Evolutionary conservation across 2,329 filamentous ascomycete species (phyloP).

Genomic region (Penicillium sp.): DNA sequence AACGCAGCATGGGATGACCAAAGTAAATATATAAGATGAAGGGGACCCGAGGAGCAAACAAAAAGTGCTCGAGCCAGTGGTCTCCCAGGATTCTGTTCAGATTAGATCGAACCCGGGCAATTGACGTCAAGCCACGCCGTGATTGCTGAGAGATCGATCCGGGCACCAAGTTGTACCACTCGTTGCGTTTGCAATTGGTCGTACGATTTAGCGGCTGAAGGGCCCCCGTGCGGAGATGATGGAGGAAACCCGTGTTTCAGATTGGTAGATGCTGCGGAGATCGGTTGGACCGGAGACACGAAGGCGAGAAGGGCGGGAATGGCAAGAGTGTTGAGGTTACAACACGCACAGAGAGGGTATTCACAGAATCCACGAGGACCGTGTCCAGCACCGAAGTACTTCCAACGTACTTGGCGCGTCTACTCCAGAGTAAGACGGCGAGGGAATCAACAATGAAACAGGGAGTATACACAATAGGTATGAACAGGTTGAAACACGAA

Average conservation of each 20-base stretch:
- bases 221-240: constrained; percentile 20
- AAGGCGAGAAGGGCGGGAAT: constrained; percentile 1
- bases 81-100: constrained; percentile 2
- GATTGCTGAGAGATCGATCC: constrained; percentile 21
- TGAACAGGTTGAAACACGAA: constrained; percentile 3
- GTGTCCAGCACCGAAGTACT: background rate
- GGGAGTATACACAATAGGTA: background rate
- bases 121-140: constrained; percentile 27
- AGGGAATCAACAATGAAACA: background rate
- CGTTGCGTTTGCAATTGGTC: constrained; percentile 17
- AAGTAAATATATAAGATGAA: constrained; percentile 12
- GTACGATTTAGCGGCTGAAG: constrained; percentile 23
- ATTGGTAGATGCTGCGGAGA: constrained; percentile 18
- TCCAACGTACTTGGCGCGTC: background rate
- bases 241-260: constrained; percentile 22
- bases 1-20: constrained; percentile 7
- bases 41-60: background rate
- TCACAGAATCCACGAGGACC: background rate
- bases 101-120: constrained; percentile 21
- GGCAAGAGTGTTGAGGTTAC: background rate
- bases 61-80: background rate
- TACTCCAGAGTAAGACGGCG: background rate
- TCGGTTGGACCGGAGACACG: constrained; percentile 22
- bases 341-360: no score
- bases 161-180: constrained; percentile 21